These are phyloP conservation scores for Xerocomus spinulosus DNA, from an alignment of 768 basidiomycete species.

Conservation along the genomic window DNA sequence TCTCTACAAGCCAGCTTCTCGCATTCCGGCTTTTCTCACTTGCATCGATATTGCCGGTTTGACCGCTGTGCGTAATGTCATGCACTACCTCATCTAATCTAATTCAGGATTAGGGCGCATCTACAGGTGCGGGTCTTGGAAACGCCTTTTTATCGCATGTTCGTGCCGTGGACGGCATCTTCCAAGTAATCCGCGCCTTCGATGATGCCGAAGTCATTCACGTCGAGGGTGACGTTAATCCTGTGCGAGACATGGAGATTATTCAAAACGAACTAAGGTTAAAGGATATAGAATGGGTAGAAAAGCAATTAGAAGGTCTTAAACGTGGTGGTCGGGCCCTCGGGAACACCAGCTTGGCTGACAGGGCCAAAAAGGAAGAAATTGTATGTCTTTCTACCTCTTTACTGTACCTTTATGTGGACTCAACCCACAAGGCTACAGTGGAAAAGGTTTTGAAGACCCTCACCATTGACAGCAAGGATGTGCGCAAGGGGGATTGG, in stretches of 20 bases:
- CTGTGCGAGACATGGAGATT: constrained; percentile 94
- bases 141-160: constrained; percentile 98
- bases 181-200: constrained; percentile 96
- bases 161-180: constrained; percentile 97
- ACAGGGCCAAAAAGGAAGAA: constrained; percentile 96
- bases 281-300: constrained; percentile 99
- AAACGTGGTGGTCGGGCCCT: constrained; percentile 72
- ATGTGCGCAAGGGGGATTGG: constrained; percentile 93
- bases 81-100: constrained; percentile 10
- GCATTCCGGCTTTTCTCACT: constrained; percentile 91
- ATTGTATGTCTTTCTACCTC: constrained; percentile 49
- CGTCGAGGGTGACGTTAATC: constrained; percentile 97
- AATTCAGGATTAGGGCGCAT: constrained; percentile 64
- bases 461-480: constrained; percentile 76
- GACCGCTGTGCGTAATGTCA: constrained; percentile 64
- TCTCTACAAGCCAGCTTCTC: constrained; percentile 81
- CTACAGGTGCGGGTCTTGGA: constrained; percentile 95
- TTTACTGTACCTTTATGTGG: constrained; percentile 2
- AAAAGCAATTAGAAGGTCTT: constrained; percentile 77
- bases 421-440: constrained; percentile 50
- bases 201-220: constrained; percentile 99
- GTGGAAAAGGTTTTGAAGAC: constrained; percentile 82
- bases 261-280: constrained; percentile 90
- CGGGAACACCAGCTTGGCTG: constrained; percentile 75
- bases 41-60: constrained; percentile 99